These are phyloP conservation scores for Lachnellula arida DNA, from an alignment of 2,329 filamentous ascomycete genomes.

Conservation along the genomic window DNA sequence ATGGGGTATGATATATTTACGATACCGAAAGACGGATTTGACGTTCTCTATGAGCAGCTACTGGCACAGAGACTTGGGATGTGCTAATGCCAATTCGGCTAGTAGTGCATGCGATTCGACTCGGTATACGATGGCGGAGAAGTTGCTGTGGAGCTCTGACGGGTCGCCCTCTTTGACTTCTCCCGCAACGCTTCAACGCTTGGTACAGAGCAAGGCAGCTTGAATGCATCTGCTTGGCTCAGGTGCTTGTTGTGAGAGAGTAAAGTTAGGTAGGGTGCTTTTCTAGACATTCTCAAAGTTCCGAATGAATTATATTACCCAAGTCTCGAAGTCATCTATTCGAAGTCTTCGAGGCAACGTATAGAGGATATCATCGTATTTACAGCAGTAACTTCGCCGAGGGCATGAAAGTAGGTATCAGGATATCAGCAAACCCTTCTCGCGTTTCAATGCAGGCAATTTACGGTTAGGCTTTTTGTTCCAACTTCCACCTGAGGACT, in stretches of 20 bases:
- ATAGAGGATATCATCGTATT: too few species aligned
- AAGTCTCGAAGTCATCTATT: too few species aligned
- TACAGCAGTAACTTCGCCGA: too few species aligned
- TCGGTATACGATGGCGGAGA: constrained; percentile 46
- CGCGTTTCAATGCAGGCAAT: too few species aligned
- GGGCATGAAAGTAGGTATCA: too few species aligned
- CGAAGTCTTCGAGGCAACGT: too few species aligned
- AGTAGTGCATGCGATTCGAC: constrained; percentile 51
- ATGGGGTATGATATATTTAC: constrained; percentile 50
- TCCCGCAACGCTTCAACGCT: constrained; percentile 16
- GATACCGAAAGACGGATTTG: constrained; percentile 51
- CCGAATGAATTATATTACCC: too few species aligned
- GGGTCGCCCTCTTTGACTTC: constrained; percentile 45
- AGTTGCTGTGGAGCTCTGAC: not conserved
- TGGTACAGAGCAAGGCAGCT: constrained; percentile 28
- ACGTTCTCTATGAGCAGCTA: constrained; percentile 52
- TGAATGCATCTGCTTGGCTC: not conserved
- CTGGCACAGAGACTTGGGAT: constrained; percentile 50
- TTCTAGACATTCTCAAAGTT: not conserved
- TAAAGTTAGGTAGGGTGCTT: not conserved
- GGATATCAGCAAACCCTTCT: too few species aligned
- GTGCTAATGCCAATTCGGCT: constrained; percentile 45
- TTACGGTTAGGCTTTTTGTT: too few species aligned
- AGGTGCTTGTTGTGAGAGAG: not conserved
- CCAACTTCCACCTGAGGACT: too few species aligned